phyloP scores from a whole-genome alignment of 805 yeast genomes.

The Yamadazyma nakazawae region DNA sequence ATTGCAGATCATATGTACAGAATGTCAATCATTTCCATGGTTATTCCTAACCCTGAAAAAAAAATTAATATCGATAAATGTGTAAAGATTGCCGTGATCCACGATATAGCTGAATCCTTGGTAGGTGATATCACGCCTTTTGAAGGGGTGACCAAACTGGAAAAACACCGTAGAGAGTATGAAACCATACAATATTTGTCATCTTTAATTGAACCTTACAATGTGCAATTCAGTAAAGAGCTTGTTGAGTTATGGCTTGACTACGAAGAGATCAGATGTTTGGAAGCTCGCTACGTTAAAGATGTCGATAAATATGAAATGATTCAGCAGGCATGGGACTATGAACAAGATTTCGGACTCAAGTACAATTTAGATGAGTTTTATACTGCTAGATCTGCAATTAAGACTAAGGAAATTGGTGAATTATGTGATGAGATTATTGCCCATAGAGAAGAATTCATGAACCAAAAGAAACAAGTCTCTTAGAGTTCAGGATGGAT shows the following conservation, averaged over 20 bases:
- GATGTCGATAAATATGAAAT: slow-evolving; percentile 92
- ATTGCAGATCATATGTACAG: slow-evolving; percentile 96
- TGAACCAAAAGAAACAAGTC: slow-evolving; percentile 5
- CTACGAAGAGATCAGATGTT: slow-evolving; percentile 77
- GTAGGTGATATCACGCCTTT: slow-evolving; percentile 92
- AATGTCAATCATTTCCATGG: slow-evolving; percentile 79
- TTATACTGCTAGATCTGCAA: slow-evolving; percentile 54
- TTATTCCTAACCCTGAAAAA: slow-evolving; percentile 47
- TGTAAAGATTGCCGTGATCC: slow-evolving; percentile 81
- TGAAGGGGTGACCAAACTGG: slow-evolving; percentile 67
- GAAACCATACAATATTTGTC: slow-evolving; percentile 67
- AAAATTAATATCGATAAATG: slow-evolving; percentile 61
- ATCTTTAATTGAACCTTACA: slow-evolving; percentile 61
- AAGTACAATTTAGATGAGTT: slow-evolving; percentile 65
- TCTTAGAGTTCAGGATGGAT: neutral
- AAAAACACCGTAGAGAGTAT: slow-evolving; percentile 80
- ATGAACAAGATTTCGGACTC: slow-evolving; percentile 64
- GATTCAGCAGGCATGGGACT: slow-evolving; percentile 78
- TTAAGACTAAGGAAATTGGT: slow-evolving; percentile 70
- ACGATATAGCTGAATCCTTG: slow-evolving; percentile 89
- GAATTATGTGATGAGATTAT: slow-evolving; percentile 57
- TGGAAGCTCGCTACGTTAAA: slow-evolving; percentile 87
- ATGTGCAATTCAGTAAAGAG: slow-evolving; percentile 57
- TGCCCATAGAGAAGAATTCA: slow-evolving; percentile 19
- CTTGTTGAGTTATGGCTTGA: slow-evolving; percentile 77